These are phyloP conservation scores for Lichtheimia hyalospora DNA, from an alignment of 371 early-diverging fungal species.

Conservation along the genomic window DNA sequence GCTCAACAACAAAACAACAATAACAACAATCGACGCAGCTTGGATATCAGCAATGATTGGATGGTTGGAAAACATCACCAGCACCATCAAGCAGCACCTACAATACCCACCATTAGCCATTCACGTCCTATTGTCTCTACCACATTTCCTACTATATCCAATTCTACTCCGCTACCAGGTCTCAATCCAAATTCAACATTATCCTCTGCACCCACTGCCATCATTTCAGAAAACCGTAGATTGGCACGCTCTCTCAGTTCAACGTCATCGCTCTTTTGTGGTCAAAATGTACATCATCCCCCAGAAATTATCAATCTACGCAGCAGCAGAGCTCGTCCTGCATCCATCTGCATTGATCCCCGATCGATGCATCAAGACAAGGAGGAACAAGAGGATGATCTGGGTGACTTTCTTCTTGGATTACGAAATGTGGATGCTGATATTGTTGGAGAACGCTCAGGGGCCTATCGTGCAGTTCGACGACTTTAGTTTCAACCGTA, in stretches of 20 bases:
- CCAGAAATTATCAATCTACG: slow-evolving; percentile 28
- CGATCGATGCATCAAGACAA: slow-evolving; percentile 26
- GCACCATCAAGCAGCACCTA: not conserved
- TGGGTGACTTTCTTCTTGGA: slow-evolving; percentile 48
- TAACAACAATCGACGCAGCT: slow-evolving; percentile 27
- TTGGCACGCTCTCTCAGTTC: slow-evolving; percentile 27
- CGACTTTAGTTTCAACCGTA: slow-evolving; percentile 8
- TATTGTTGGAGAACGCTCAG: slow-evolving; percentile 44
- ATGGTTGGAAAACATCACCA: slow-evolving; percentile 11
- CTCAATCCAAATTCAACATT: not conserved
- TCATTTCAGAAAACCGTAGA: slow-evolving; percentile 15
- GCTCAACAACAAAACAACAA: slow-evolving; percentile 14
- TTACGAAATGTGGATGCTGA: slow-evolving; percentile 41
- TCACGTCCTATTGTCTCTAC: slow-evolving; percentile 42
- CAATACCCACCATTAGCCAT: slow-evolving; percentile 18
- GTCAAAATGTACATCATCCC: slow-evolving; percentile 11
- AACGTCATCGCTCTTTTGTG: slow-evolving; percentile 9
- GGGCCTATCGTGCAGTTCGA: slow-evolving; percentile 27
- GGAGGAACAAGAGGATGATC: slow-evolving; percentile 19
- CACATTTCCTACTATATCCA: slow-evolving; percentile 43
- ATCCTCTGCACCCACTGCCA: slow-evolving; percentile 5
- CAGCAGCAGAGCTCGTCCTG: slow-evolving; percentile 29
- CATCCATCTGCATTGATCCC: slow-evolving; percentile 44
- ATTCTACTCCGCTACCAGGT: slow-evolving; percentile 34
- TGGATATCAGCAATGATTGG: slow-evolving; percentile 46